Conservation (phyloP, 495 filamentous ascomycete genomes). For the Penicillium coprophilum region DNA sequence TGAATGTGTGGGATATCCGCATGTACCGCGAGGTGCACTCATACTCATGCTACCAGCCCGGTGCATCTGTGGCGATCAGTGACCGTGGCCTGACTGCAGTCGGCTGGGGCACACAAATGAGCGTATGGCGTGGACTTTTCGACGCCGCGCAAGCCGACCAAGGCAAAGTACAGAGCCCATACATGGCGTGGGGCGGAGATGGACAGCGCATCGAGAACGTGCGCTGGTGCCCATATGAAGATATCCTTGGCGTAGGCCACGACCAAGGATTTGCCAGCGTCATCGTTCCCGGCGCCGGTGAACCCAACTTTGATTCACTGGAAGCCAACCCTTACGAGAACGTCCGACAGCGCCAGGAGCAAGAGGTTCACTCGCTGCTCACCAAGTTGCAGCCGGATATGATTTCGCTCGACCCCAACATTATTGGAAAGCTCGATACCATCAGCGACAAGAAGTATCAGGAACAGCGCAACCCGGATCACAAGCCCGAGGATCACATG, state of each 20-base stretch:
- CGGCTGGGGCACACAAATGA: conserved; percentile 87
- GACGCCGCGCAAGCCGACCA: conserved; percentile 64
- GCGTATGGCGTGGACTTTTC: conserved; percentile 87
- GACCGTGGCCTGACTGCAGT: conserved; percentile 85
- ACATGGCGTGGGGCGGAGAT: conserved; percentile 91
- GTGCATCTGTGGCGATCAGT: conserved; percentile 81
- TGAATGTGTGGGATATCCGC: conserved; percentile 95
- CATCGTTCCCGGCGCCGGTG: conserved; percentile 88
- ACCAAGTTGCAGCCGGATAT: conserved; percentile 96
- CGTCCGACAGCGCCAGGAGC: conserved; percentile 85
- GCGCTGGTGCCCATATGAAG: conserved; percentile 92
- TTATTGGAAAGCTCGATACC: conserved; percentile 81
- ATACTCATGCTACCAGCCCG: conserved; percentile 84
- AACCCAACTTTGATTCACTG: conserved; percentile 92
- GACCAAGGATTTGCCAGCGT: conserved; percentile 83
- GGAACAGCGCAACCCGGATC: conserved; percentile 73
- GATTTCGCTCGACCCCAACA: conserved; percentile 91
- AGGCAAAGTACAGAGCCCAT: conserved; percentile 81
- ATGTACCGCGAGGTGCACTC: conserved; percentile 89
- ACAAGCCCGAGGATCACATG: conserved; percentile 65
- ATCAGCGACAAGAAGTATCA: conserved; percentile 69
- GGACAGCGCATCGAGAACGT: conserved; percentile 77
- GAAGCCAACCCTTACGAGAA: conserved; percentile 98
- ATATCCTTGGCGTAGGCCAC: conserved; percentile 83
- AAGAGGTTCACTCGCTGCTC: conserved; percentile 82